phyloP scores from a whole-genome alignment of 805 yeast species.

The Saccharomyces mikatae region DNA sequence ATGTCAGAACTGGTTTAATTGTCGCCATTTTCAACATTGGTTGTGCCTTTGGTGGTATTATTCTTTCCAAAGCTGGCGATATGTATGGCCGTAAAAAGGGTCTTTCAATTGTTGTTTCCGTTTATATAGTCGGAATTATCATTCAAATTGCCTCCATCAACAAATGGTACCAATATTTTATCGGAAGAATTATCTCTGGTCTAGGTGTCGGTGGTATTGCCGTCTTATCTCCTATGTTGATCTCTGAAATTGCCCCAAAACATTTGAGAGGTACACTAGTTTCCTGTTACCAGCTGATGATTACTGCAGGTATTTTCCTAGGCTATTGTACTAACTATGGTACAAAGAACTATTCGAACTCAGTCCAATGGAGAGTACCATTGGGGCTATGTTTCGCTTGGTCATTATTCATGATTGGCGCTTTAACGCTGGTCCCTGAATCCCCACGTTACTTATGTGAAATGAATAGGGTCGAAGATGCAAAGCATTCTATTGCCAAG shows the following conservation, averaged over 20 bases:
- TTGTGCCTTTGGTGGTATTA: conserved; percentile 62
- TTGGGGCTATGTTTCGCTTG: conserved; percentile 42
- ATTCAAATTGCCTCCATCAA: conserved; percentile 47
- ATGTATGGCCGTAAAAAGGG: conserved; percentile 52
- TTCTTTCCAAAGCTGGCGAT: conserved; percentile 51
- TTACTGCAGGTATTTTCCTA: conserved; percentile 57
- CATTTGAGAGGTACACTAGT: conserved; percentile 55
- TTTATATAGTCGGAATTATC: conserved; percentile 54
- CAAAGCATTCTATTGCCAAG: conserved; percentile 45
- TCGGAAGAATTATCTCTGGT: conserved; percentile 67
- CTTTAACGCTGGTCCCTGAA: conserved; percentile 57
- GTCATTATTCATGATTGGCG: conserved; percentile 32
- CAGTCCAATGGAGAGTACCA: conserved; percentile 58
- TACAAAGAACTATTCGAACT: conserved; percentile 24
- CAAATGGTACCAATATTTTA: conserved; percentile 54
- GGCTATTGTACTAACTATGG: conserved; percentile 65
- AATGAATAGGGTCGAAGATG: conserved; percentile 46
- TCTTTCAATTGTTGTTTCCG: conserved; percentile 42
- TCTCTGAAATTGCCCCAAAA: conserved; percentile 31
- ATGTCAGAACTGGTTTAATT: conserved; percentile 45
- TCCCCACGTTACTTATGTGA: conserved; percentile 56
- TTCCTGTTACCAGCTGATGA: conserved; percentile 51
- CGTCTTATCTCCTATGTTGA: conserved; percentile 63
- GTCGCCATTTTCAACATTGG: conserved; percentile 57
- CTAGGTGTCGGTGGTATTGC: conserved; percentile 67